These are phyloP conservation scores for Malassezia slooffiae DNA, from an alignment of 1,284 basidiomycete species.

Conservation along the genomic window DNA sequence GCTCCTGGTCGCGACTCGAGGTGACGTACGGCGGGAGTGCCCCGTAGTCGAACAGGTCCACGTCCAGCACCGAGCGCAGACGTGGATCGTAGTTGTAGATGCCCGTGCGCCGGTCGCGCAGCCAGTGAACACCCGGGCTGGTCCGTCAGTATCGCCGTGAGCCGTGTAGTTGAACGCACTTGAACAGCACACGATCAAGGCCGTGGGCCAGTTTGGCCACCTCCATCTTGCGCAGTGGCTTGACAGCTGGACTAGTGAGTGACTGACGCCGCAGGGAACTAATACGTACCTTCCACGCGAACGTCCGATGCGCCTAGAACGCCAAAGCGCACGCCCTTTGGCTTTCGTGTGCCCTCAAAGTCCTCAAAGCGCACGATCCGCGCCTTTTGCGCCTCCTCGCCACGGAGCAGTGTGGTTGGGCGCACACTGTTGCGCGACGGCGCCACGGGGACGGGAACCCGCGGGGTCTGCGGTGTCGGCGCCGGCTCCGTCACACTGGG, in stretches of 20 bases:
- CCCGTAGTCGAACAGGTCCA: conserved; percentile 82
- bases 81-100: conserved; percentile 74
- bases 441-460: too few relatives aligned
- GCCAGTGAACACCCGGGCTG: conserved; percentile 82
- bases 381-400: conserved; percentile 7
- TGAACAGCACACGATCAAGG: conserved; percentile 55
- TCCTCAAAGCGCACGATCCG: conserved; percentile 10
- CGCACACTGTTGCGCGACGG: too few relatives aligned
- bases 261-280: too few relatives aligned
- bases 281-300: neutral
- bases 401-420: conserved; percentile 6
- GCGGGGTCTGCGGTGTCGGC: too few relatives aligned
- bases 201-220: conserved; percentile 66
- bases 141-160: neutral
- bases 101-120: conserved; percentile 71
- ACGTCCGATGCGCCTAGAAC: conserved; percentile 1
- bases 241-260: too few relatives aligned
- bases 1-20: conserved; percentile 67
- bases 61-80: conserved; percentile 62
- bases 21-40: conserved; percentile 65
- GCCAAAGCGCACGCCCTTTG: conserved; percentile 1
- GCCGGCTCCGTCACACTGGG: too few relatives aligned
- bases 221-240: conserved; percentile 39
- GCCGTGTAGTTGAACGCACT: conserved; percentile 13
- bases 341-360: neutral